These are phyloP conservation scores for Penicillium sp. DNA, from an alignment of 2,329 filamentous ascomycete species.

Conservation along the genomic window DNA sequence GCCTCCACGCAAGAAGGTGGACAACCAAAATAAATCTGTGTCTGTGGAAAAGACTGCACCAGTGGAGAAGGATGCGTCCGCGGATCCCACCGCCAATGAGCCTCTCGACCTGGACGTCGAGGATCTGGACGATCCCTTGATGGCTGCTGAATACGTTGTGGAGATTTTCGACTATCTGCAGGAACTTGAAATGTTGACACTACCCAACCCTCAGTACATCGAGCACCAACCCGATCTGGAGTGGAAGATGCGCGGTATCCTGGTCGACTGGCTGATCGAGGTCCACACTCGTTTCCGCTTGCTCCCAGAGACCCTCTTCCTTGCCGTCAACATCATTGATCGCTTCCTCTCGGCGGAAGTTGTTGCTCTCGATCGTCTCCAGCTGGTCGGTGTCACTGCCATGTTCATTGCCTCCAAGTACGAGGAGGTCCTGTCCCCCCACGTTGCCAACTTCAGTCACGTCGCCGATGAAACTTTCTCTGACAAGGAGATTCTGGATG, in stretches of 20 bases:
- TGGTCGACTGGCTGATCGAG: slow-evolving; percentile 97
- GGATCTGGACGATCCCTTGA: slow-evolving; percentile 88
- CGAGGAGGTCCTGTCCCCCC: slow-evolving; percentile 93
- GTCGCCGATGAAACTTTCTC: slow-evolving; percentile 96
- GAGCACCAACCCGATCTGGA: slow-evolving; percentile 89
- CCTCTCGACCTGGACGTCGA: slow-evolving; percentile 69
- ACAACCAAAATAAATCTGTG: slow-evolving; percentile 50
- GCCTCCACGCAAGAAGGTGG: slow-evolving; percentile 65
- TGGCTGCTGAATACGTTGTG: slow-evolving; percentile 95
- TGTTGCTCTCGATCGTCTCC: slow-evolving; percentile 90
- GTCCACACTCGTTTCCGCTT: slow-evolving; percentile 96
- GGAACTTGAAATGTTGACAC: slow-evolving; percentile 74
- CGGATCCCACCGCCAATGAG: slow-evolving; percentile 39
- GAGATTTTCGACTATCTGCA: slow-evolving; percentile 97
- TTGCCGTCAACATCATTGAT: slow-evolving; percentile 97
- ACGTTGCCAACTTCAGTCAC: slow-evolving; percentile 94
- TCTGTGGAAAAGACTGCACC: slow-evolving; percentile 1
- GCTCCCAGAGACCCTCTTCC: slow-evolving; percentile 91
- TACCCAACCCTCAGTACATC: slow-evolving; percentile 94
- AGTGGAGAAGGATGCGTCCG: slow-evolving; percentile 18
- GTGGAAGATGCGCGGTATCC: slow-evolving; percentile 97
- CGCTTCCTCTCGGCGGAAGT: slow-evolving; percentile 95
- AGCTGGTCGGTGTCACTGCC: slow-evolving; percentile 93
- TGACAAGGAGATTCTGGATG: slow-evolving; percentile 90
- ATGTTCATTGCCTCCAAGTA: slow-evolving; percentile 99